Conservation (phyloP, 108 stramenopile species). For the Mayamaea pseudoterrestris region DNA sequence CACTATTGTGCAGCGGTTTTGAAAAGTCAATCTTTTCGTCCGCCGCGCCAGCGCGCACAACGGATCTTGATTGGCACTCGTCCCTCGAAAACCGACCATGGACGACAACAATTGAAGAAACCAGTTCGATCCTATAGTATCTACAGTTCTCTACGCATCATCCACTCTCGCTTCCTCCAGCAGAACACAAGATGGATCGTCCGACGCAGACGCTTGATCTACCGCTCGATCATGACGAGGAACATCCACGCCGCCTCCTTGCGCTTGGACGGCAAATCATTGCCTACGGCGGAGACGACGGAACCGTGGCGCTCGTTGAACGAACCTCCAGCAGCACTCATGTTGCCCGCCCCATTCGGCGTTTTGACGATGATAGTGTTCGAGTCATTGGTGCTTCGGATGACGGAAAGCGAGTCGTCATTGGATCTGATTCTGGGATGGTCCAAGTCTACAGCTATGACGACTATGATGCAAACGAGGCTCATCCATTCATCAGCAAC, state of each 20-base stretch:
- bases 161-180: not conserved
- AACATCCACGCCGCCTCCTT: constrained; percentile 23
- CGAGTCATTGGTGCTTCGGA: constrained; percentile 44
- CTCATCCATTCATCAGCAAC: constrained; percentile 20
- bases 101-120: not conserved
- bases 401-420: constrained; percentile 46
- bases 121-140: not conserved
- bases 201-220: not conserved
- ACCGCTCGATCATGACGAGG: constrained; percentile 5
- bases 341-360: constrained; percentile 1
- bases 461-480: constrained; percentile 2
- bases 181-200: not conserved
- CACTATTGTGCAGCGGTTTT: too few species aligned
- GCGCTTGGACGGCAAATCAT: constrained; percentile 21
- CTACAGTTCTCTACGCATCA: not conserved
- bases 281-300: constrained; percentile 66
- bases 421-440: constrained; percentile 58
- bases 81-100: too few species aligned
- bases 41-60: too few species aligned
- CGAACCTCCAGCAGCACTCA: too few species aligned
- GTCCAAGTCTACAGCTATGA: constrained; percentile 41
- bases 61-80: too few species aligned
- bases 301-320: constrained; percentile 26
- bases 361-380: constrained; percentile 43
- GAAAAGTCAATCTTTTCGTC: too few species aligned